Percentiles rank a stretch among this genome's conserved stretches.
These are phyloP conservation scores for Saccharomyces hybrid DNA, from an alignment of 1,139 yeast species.

Conservation along the genomic window DNA sequence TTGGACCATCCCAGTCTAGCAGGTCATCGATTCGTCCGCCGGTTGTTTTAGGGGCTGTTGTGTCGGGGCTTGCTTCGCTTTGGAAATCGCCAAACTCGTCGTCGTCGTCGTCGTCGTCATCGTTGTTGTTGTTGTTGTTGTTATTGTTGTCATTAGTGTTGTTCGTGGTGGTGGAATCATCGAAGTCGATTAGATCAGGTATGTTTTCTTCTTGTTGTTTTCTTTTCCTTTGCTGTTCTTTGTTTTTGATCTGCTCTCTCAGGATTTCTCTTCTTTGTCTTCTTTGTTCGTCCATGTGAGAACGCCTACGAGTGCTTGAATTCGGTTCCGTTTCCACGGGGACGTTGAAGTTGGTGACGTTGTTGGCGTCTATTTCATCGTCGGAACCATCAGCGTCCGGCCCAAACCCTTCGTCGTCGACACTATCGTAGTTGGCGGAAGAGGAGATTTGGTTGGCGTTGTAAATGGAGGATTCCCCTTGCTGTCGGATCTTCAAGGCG, in stretches of 20 bases:
- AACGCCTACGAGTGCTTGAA: constrained; percentile 17
- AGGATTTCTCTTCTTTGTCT: constrained; percentile 32
- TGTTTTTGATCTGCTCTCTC: constrained; percentile 29
- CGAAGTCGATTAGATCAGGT: constrained; percentile 23
- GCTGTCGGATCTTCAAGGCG: constrained; percentile 23
- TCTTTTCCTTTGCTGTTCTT: constrained; percentile 28
- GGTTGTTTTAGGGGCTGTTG: neutral
- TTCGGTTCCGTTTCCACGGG: constrained; percentile 4
- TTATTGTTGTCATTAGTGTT: neutral
- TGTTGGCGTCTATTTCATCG: constrained; percentile 12
- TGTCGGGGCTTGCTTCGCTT: constrained; percentile 17
- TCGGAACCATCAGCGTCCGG: constrained; percentile 19
- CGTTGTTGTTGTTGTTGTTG: neutral
- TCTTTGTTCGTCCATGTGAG: constrained; percentile 30
- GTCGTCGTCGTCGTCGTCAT: constrained; percentile 19
- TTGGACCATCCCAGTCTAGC: neutral
- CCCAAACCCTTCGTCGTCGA: constrained; percentile 9
- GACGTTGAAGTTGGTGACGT: constrained; percentile 3
- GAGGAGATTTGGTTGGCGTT: constrained; percentile 14
- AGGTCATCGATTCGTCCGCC: neutral
- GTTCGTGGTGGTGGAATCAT: constrained; percentile 7
- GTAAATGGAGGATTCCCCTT: constrained; percentile 16
- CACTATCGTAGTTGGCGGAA: constrained; percentile 8
- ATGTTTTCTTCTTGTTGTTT: constrained; percentile 14
- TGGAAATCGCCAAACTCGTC: constrained; percentile 36